Evolutionary conservation across 177 flowering plant genomes (phyloP).

Genomic region (Vitis hybrid): DNA sequence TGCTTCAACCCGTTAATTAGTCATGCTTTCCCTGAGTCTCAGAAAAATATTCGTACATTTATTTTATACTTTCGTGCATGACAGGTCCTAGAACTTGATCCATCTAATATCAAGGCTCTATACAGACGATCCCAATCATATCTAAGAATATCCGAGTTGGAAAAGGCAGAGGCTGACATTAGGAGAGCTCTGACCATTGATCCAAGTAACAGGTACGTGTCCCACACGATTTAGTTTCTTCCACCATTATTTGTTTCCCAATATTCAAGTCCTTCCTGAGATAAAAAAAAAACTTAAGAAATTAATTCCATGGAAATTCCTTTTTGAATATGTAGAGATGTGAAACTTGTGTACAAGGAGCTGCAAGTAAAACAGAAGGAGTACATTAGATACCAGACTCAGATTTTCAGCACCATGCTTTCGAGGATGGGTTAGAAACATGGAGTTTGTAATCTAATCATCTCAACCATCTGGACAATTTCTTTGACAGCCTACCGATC

Average conservation of each 20-base stretch:
- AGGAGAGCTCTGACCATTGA: conserved; percentile 47
- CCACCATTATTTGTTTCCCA: neutral
- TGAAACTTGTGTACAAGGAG: conserved; percentile 45
- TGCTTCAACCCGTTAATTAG: too few relatives aligned
- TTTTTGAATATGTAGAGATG: conserved; percentile 32
- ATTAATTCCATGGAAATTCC: neutral
- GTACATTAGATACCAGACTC: conserved; percentile 21
- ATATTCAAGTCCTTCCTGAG: neutral
- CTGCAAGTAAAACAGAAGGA: conserved; percentile 26
- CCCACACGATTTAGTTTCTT: neutral
- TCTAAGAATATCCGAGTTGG: conserved; percentile 40
- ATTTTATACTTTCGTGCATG: neutral
- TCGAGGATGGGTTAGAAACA: conserved; percentile 15
- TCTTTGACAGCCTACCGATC: too few relatives aligned
- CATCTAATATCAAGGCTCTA: conserved; percentile 53
- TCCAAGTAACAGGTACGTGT: conserved; percentile 51
- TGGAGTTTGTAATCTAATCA: too few relatives aligned
- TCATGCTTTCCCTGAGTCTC: too few relatives aligned
- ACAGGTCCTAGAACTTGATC: conserved; percentile 59
- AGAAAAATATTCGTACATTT: neutral
- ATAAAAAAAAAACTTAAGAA: neutral
- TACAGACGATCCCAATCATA: conserved; percentile 60
- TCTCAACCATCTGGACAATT: too few relatives aligned
- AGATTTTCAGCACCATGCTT: conserved; percentile 30
- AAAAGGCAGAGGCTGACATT: conserved; percentile 54